phyloP scores from a whole-genome alignment of 208 protist genomes.

The Naegleria gruberi region DNA sequence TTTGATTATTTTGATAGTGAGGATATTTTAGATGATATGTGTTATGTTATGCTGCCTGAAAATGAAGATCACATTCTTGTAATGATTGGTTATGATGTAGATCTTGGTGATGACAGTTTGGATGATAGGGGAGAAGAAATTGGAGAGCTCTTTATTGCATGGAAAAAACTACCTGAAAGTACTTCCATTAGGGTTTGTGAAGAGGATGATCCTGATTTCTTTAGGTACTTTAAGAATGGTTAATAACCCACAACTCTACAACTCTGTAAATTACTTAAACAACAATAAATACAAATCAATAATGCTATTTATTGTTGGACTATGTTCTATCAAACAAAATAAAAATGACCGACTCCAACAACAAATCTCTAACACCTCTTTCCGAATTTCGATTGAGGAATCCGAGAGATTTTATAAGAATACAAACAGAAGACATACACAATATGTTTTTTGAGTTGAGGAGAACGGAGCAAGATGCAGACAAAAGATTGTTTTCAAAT shows the following conservation, averaged over 20 bases:
- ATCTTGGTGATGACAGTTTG: not conserved
- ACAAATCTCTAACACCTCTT: too few species aligned
- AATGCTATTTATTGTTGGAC: not conserved
- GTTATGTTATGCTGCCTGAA: not conserved
- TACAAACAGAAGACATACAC: not conserved
- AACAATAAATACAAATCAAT: not conserved
- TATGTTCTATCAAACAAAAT: too few species aligned
- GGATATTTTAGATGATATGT: not conserved
- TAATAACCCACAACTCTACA: not conserved
- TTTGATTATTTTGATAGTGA: constrained; percentile 9
- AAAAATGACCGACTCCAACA: too few species aligned
- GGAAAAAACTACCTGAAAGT: not conserved
- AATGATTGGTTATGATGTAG: not conserved
- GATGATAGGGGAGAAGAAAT: not conserved
- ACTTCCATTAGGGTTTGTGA: not conserved
- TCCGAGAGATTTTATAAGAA: not conserved
- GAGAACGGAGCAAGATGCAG: not conserved
- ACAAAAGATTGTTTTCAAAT: not conserved
- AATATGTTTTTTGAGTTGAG: not conserved
- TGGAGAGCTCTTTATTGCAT: not conserved
- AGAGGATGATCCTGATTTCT: not conserved
- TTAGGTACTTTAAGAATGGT: constrained; percentile 3
- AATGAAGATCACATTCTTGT: not conserved
- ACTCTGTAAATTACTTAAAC: not conserved
- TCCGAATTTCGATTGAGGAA: not conserved